A percentile compares a stretch with the other conserved stretches of the same genome.
Evolutionary conservation across 768 basidiomycete genomes (phyloP).

Genomic region (Strobilomyces echinocephalus): DNA sequence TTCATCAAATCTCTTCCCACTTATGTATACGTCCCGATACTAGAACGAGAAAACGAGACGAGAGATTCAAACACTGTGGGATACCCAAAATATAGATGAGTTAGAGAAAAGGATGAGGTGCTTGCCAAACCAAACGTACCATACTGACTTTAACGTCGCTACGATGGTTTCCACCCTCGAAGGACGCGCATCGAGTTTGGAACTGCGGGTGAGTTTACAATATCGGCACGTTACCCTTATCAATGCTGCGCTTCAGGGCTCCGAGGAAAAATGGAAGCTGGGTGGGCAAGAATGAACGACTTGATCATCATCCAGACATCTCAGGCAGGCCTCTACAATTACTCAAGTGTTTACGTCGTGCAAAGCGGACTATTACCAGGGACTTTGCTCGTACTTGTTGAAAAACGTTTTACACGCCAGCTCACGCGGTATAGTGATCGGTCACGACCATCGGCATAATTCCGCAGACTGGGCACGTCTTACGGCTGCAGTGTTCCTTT

Average conservation of each 20-base stretch:
- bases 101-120: constrained; percentile 42
- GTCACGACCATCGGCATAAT: constrained; percentile 82
- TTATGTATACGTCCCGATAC: background rate
- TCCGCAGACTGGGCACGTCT: constrained; percentile 74
- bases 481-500: constrained; percentile 66
- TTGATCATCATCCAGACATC: constrained; percentile 77
- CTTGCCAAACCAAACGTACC: background rate
- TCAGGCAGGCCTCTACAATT: constrained; percentile 43
- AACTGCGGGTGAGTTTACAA: constrained; percentile 59
- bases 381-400: constrained; percentile 69
- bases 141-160: background rate
- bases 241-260: constrained; percentile 40
- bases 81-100: constrained; percentile 27
- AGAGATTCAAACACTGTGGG: constrained; percentile 35
- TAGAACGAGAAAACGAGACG: constrained; percentile 38
- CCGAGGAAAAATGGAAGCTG: constrained; percentile 80
- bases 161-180: background rate
- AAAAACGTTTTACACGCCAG: constrained; percentile 48
- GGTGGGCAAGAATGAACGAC: constrained; percentile 91
- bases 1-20: background rate
- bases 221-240: background rate
- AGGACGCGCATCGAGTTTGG: constrained; percentile 81
- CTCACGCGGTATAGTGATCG: constrained; percentile 70
- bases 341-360: background rate
- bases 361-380: constrained; percentile 37